These are phyloP conservation scores for Rhinocladiella similis DNA, from an alignment of 2,329 filamentous ascomycete species.

Conservation along the genomic window DNA sequence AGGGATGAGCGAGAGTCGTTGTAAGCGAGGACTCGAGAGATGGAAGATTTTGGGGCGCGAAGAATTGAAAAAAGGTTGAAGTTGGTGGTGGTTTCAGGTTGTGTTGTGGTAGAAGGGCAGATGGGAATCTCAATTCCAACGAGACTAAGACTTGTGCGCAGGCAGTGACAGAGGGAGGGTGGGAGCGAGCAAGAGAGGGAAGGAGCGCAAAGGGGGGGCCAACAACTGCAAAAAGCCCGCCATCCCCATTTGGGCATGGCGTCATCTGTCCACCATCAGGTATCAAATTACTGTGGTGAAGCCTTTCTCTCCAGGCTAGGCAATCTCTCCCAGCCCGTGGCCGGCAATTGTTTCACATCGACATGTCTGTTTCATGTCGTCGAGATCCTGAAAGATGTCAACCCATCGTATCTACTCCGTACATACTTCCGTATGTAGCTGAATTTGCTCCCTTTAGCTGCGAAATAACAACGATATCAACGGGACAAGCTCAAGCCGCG, in stretches of 20 bases:
- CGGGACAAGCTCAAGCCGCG: no score
- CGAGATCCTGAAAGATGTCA: no score
- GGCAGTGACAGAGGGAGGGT: slow-evolving; percentile 4
- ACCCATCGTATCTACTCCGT: neutral
- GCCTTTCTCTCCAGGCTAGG: neutral
- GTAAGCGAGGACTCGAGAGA: slow-evolving; percentile 11
- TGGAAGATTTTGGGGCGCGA: slow-evolving; percentile 1
- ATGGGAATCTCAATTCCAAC: slow-evolving; percentile 8
- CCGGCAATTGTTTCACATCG: slow-evolving; percentile 17
- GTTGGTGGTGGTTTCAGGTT: slow-evolving; percentile 14
- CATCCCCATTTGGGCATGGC: slow-evolving; percentile 1
- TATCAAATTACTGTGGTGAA: neutral
- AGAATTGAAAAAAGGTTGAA: slow-evolving; percentile 2
- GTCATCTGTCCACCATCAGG: neutral
- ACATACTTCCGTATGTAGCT: neutral
- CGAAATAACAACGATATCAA: no score
- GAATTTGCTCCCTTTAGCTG: no score
- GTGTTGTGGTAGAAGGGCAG: slow-evolving; percentile 7
- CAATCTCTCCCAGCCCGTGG: slow-evolving; percentile 6
- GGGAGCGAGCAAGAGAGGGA: slow-evolving; percentile 10
- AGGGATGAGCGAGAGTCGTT: slow-evolving; percentile 8
- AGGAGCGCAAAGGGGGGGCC: slow-evolving; percentile 10
- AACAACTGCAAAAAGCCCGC: neutral
- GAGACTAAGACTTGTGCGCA: slow-evolving; percentile 10
- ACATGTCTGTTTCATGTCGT: neutral